These are phyloP conservation scores for Amanita inopinata DNA, from an alignment of 768 basidiomycete genomes.

Conservation along the genomic window DNA sequence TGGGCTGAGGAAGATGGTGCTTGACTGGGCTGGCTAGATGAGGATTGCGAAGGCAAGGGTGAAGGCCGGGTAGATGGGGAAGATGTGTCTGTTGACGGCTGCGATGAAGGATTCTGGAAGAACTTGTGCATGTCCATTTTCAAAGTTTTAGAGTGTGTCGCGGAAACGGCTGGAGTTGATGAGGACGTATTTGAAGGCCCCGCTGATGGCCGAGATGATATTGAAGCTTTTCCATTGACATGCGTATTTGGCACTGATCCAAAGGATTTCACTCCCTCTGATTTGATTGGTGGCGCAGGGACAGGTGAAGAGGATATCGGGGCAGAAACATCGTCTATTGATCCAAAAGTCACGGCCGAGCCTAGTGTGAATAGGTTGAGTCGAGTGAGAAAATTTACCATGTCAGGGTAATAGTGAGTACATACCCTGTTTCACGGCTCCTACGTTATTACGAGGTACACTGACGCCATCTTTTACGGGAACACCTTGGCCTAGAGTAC, in stretches of 20 bases:
- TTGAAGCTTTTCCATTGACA: slow-evolving; percentile 53
- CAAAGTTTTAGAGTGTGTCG: slow-evolving; percentile 27
- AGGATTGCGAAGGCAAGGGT: slow-evolving; percentile 41
- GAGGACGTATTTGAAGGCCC: slow-evolving; percentile 24
- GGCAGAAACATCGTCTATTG: slow-evolving; percentile 73
- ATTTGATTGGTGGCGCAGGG: slow-evolving; percentile 50
- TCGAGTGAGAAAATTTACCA: slow-evolving; percentile 11
- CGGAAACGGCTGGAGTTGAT: slow-evolving; percentile 22
- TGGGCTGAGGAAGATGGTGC: slow-evolving; percentile 33
- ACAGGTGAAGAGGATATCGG: slow-evolving; percentile 81
- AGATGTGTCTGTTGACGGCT: slow-evolving; percentile 41
- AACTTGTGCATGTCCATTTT: slow-evolving; percentile 51
- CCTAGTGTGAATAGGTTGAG: slow-evolving; percentile 24
- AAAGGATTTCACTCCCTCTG: slow-evolving; percentile 72
- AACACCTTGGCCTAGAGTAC: slow-evolving; percentile 60
- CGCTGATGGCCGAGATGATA: slow-evolving; percentile 30
- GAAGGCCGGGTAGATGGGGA: slow-evolving; percentile 49
- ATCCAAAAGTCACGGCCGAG: slow-evolving; percentile 78
- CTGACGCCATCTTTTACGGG: slow-evolving; percentile 74
- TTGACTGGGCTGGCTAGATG: slow-evolving; percentile 25
- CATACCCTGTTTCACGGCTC: slow-evolving; percentile 59
- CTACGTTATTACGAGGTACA: slow-evolving; percentile 56
- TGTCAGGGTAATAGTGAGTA: slow-evolving; percentile 13
- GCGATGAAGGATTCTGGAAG: slow-evolving; percentile 48
- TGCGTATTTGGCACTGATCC: slow-evolving; percentile 64